Evolutionary conservation across 352 stramenopile genomes (phyloP).

Genomic region (Halophytophthora polymorphica): DNA sequence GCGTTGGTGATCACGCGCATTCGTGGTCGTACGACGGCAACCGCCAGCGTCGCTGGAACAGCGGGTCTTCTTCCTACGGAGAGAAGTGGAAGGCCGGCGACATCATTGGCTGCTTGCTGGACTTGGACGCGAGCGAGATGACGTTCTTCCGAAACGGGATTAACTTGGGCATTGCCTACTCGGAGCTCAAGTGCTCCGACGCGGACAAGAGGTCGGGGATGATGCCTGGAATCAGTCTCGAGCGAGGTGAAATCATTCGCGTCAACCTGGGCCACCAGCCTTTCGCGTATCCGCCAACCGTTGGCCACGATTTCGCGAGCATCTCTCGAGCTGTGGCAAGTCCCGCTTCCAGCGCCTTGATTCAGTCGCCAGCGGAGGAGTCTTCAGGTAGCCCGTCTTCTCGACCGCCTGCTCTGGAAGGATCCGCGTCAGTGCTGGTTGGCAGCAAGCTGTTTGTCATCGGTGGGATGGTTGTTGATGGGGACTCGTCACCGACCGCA

Average conservation of each 20-base stretch:
- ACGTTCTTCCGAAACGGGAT: slow-evolving; percentile 88
- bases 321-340: slow-evolving; percentile 52
- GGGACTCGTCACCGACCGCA: slow-evolving; percentile 1
- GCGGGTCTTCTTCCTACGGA: slow-evolving; percentile 84
- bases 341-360: slow-evolving; percentile 35
- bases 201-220: slow-evolving; percentile 57
- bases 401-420: slow-evolving; percentile 39
- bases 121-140: slow-evolving; percentile 81
- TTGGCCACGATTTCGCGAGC: slow-evolving; percentile 58
- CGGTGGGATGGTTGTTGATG: slow-evolving; percentile 42
- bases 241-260: slow-evolving; percentile 85
- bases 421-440: slow-evolving; percentile 54
- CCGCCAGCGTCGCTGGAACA: slow-evolving; percentile 90
- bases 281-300: slow-evolving; percentile 71
- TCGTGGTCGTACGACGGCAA: slow-evolving; percentile 94
- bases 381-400: not conserved
- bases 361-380: slow-evolving; percentile 24
- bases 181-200: slow-evolving; percentile 50
- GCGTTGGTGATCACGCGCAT: slow-evolving; percentile 88
- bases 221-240: slow-evolving; percentile 86
- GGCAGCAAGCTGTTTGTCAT: slow-evolving; percentile 75
- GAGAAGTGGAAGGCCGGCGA: slow-evolving; percentile 90
- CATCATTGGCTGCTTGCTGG: slow-evolving; percentile 89
- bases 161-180: slow-evolving; percentile 75
- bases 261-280: slow-evolving; percentile 80